These are phyloP conservation scores for Potentilla sterilis DNA, from an alignment of 306 rosid species.

Conservation along the genomic window DNA sequence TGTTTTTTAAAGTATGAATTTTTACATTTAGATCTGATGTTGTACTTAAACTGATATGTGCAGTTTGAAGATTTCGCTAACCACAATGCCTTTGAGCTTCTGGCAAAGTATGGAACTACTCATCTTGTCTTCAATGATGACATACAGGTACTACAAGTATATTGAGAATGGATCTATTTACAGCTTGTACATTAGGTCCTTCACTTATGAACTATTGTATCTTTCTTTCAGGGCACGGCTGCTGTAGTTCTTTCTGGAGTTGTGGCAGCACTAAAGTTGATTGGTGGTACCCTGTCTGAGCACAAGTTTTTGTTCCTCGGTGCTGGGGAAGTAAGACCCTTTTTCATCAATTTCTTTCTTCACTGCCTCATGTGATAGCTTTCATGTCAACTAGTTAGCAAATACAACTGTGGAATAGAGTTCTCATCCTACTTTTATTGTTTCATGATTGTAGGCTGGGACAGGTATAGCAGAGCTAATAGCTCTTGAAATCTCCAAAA, in stretches of 20 bases:
- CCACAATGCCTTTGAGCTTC: slow-evolving; percentile 96
- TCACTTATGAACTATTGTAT: slow-evolving; percentile 3
- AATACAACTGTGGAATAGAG: too few species aligned
- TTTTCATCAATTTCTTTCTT: slow-evolving; percentile 5
- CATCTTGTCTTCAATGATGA: slow-evolving; percentile 96
- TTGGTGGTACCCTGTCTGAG: slow-evolving; percentile 72
- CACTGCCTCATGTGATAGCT: background rate
- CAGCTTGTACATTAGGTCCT: background rate
- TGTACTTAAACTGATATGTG: slow-evolving; percentile 29
- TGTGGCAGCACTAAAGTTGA: slow-evolving; percentile 77
- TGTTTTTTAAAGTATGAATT: slow-evolving; percentile 5
- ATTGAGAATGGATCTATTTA: slow-evolving; percentile 2
- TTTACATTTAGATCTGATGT: slow-evolving; percentile 15
- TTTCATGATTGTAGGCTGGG: slow-evolving; percentile 65
- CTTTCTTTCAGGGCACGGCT: slow-evolving; percentile 78
- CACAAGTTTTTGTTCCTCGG: slow-evolving; percentile 94
- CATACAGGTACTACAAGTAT: slow-evolving; percentile 59
- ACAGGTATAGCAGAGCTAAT: slow-evolving; percentile 94
- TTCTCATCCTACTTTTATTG: slow-evolving; percentile 21
- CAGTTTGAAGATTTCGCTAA: slow-evolving; percentile 99
- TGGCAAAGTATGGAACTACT: slow-evolving; percentile 69
- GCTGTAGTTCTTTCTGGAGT: slow-evolving; percentile 91
- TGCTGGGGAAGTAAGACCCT: slow-evolving; percentile 75
- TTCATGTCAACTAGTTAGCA: background rate
- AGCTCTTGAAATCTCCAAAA: slow-evolving; percentile 82